Evolutionary conservation across 257 asterid genomes (phyloP).

Genomic region (Gardenia jasminoides): DNA sequence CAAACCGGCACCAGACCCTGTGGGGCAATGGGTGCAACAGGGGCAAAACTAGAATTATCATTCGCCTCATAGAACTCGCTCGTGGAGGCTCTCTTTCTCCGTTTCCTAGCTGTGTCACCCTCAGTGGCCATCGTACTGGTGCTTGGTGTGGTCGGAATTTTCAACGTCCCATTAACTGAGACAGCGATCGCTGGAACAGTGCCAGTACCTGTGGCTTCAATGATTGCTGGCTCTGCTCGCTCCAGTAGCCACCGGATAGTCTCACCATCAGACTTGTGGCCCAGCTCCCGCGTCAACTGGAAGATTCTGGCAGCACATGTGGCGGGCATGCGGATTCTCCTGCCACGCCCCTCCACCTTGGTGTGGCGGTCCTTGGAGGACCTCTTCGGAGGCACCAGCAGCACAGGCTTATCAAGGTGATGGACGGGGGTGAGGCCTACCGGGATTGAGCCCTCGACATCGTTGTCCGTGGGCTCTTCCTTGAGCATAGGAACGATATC

Average conservation of each 20-base stretch:
- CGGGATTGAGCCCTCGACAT: constrained; percentile 21
- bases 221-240: constrained; percentile 77
- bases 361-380: constrained; percentile 80
- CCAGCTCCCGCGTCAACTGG: constrained; percentile 69
- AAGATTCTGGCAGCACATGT: constrained; percentile 78
- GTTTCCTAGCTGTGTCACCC: constrained; percentile 36
- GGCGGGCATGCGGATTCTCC: constrained; percentile 81
- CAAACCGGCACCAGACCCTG: constrained; percentile 74
- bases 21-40: constrained; percentile 56
- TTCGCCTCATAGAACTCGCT: constrained; percentile 58
- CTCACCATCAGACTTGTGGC: constrained; percentile 81
- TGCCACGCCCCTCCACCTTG: constrained; percentile 84
- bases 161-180: constrained; percentile 68
- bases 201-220: constrained; percentile 79
- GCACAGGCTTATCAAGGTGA: constrained; percentile 12
- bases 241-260: constrained; percentile 81
- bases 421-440: constrained; percentile 13
- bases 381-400: constrained; percentile 41
- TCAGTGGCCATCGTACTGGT: constrained; percentile 21
- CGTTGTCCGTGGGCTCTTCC: constrained; percentile 46
- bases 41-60: constrained; percentile 53
- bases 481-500: constrained; percentile 33
- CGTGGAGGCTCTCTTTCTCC: constrained; percentile 41
- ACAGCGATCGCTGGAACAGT: constrained; percentile 80
- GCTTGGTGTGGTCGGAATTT: constrained; percentile 57